Evolutionary conservation across 2,329 filamentous ascomycete species (phyloP).

Genomic region (Pezicula radicicola): DNA sequence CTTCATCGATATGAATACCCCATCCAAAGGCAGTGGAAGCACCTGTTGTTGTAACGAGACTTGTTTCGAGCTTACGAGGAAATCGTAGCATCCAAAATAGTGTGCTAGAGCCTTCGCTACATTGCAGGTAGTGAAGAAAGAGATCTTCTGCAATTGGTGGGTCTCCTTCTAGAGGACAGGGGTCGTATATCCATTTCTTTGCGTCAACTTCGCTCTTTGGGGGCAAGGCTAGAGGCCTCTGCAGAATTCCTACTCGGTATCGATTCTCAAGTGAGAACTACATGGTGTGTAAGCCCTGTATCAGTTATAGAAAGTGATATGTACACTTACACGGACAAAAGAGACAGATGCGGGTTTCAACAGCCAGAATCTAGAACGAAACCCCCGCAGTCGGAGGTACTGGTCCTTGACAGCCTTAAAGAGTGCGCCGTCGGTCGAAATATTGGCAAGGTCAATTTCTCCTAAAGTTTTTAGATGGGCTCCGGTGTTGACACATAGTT

Average conservation of each 20-base stretch:
- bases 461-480: background rate
- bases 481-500: slow-evolving; percentile 4
- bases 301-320: background rate
- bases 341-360: slow-evolving; percentile 8
- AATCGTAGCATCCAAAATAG: slow-evolving; percentile 6
- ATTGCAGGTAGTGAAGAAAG: slow-evolving; percentile 7
- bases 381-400: slow-evolving; percentile 5
- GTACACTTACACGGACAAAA: slow-evolving; percentile 6
- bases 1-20: slow-evolving; percentile 9
- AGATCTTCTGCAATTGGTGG: slow-evolving; percentile 8
- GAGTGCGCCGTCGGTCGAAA: background rate
- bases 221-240: slow-evolving; percentile 8
- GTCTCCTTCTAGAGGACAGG: slow-evolving; percentile 7
- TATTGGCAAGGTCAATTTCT: background rate
- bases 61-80: slow-evolving; percentile 1
- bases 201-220: slow-evolving; percentile 6
- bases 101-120: background rate
- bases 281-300: background rate
- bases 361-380: slow-evolving; percentile 8
- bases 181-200: slow-evolving; percentile 5
- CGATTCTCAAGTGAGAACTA: slow-evolving; percentile 10
- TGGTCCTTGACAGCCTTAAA: background rate
- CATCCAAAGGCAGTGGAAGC: slow-evolving; percentile 5
- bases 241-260: slow-evolving; percentile 8
- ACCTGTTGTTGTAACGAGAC: background rate